phyloP scores from a whole-genome alignment of 2,329 filamentous ascomycete genomes.

The Juglanconis sp. region DNA sequence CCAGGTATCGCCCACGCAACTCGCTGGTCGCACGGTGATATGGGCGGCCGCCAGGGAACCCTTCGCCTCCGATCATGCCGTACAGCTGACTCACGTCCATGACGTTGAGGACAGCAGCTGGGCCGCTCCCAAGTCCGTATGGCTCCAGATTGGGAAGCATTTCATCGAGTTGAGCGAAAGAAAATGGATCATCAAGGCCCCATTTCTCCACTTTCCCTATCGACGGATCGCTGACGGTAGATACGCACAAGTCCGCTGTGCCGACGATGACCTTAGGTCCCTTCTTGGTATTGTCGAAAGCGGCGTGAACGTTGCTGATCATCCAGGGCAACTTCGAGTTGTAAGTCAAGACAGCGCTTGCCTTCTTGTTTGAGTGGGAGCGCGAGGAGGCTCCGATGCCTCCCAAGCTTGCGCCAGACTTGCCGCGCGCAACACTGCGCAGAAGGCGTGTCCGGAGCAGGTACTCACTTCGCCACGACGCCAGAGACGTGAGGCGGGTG shows the following conservation, averaged over 20 bases:
- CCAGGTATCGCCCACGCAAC: conserved; percentile 72
- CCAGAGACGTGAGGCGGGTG: conserved; percentile 72
- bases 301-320: conserved; percentile 75
- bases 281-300: conserved; percentile 70
- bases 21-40: conserved; percentile 76
- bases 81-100: conserved; percentile 89
- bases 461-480: conserved; percentile 97
- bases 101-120: conserved; percentile 75
- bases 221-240: conserved; percentile 77
- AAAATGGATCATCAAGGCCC: conserved; percentile 73
- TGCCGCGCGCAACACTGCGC: conserved; percentile 76
- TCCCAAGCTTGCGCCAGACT: conserved; percentile 59
- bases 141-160: conserved; percentile 68
- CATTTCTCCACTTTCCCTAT: conserved; percentile 75
- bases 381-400: conserved; percentile 51
- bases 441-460: conserved; percentile 81
- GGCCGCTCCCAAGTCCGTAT: conserved; percentile 76
- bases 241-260: conserved; percentile 71
- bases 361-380: conserved; percentile 58
- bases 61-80: conserved; percentile 81
- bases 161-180: conserved; percentile 75
- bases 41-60: conserved; percentile 75
- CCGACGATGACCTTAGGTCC: conserved; percentile 80
- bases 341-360: conserved; percentile 76
- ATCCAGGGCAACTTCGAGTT: conserved; percentile 78